Evolutionary conservation across 345 rosid genomes (phyloP).

Genomic region (Gossypium raimondii): DNA sequence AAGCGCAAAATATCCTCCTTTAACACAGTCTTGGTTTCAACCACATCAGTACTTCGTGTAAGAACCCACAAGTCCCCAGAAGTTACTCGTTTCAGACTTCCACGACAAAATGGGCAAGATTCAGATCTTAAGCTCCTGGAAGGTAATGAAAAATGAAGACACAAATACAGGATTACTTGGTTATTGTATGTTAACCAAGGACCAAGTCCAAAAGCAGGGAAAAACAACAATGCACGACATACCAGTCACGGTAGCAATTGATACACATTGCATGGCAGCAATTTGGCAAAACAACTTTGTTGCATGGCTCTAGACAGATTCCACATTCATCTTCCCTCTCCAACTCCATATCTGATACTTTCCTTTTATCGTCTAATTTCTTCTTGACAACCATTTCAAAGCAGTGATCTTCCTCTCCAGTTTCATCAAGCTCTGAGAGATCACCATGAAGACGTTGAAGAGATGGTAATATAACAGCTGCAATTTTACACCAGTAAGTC

Average conservation of each 20-base stretch:
- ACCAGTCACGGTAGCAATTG: constrained; percentile 56
- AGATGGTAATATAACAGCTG: constrained; percentile 48
- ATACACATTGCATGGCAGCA: constrained; percentile 56
- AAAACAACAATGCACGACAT: neutral
- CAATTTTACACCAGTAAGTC: constrained; percentile 12
- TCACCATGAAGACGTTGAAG: constrained; percentile 40
- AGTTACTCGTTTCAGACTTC: constrained; percentile 44
- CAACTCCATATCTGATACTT: constrained; percentile 22
- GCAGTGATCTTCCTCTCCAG: constrained; percentile 13
- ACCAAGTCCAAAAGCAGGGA: neutral
- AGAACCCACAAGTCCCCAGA: constrained; percentile 51
- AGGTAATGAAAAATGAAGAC: neutral
- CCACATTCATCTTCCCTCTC: constrained; percentile 60
- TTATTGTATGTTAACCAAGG: neutral
- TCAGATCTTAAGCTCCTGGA: constrained; percentile 49
- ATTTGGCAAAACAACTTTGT: constrained; percentile 48
- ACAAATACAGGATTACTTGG: neutral
- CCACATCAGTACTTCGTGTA: constrained; percentile 36
- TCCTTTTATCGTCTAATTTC: constrained; percentile 22
- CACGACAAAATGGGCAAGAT: constrained; percentile 50
- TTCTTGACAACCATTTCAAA: constrained; percentile 23
- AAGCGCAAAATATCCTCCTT: constrained; percentile 38
- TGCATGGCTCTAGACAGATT: constrained; percentile 50
- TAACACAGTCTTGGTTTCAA: constrained; percentile 31
- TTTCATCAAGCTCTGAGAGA: constrained; percentile 28